phyloP scores from a whole-genome alignment of 2,329 filamentous ascomycete genomes.

The Arthrobotrys entomopaga region DNA sequence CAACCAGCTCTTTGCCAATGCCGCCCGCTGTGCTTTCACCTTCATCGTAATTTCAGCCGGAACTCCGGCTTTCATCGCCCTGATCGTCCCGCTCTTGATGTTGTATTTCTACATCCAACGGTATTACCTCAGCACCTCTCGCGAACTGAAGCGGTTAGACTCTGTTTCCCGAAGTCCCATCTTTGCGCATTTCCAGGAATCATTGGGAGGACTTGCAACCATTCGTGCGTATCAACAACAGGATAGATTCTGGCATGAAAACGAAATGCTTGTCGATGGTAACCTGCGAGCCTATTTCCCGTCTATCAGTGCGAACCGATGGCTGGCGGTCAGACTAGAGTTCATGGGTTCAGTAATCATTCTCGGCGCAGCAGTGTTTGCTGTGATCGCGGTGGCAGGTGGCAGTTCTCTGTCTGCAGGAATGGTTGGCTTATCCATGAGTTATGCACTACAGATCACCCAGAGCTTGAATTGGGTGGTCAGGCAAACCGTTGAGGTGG shows the following conservation, averaged over 20 bases:
- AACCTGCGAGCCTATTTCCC: constrained; percentile 96
- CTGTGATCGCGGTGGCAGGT: constrained; percentile 80
- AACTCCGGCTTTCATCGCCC: constrained; percentile 79
- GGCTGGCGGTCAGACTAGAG: constrained; percentile 93
- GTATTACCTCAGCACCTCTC: constrained; percentile 95
- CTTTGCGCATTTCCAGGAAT: constrained; percentile 98
- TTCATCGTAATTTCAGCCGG: constrained; percentile 83
- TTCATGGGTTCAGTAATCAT: constrained; percentile 97
- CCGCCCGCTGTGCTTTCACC: constrained; percentile 80
- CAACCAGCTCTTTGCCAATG: constrained; percentile 91
- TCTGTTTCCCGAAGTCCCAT: constrained; percentile 95
- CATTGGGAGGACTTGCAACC: constrained; percentile 89
- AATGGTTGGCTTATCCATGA: constrained; percentile 91
- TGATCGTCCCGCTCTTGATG: constrained; percentile 82
- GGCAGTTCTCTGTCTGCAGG: constrained; percentile 74
- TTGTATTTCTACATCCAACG: constrained; percentile 94
- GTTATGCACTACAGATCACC: constrained; percentile 93
- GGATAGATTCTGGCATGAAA: constrained; percentile 86
- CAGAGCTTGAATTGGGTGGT: constrained; percentile 99
- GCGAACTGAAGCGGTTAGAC: constrained; percentile 94
- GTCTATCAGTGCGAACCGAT: constrained; percentile 90
- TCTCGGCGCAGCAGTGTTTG: constrained; percentile 81
- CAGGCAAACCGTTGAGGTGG: constrained; percentile 97
- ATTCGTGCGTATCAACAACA: constrained; percentile 95
- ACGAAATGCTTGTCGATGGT: constrained; percentile 95